Percentiles rank a stretch among this genome's conserved stretches.
Conservation (phyloP, 2,329 filamentous ascomycete species). For the Arthrobotrys musiformis region DNA sequence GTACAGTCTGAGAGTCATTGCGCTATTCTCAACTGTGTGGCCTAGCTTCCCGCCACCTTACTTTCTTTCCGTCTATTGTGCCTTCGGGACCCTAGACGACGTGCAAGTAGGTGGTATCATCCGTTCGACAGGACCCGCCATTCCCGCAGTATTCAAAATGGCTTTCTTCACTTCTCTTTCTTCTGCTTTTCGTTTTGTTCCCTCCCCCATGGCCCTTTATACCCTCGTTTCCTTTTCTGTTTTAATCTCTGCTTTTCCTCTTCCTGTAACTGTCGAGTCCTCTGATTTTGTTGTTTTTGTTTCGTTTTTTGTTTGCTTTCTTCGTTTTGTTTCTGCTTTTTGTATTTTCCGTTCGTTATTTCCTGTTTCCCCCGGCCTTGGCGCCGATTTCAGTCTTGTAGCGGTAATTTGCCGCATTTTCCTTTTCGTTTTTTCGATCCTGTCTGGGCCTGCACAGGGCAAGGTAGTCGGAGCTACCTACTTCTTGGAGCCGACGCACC, state of each 20-base stretch:
- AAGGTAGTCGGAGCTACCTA: slow-evolving; percentile 10
- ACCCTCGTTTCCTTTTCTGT: background rate
- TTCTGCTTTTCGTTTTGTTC: background rate
- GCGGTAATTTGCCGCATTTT: slow-evolving; percentile 6
- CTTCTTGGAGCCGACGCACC: slow-evolving; percentile 14
- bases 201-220: background rate
- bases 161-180: background rate
- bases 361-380: slow-evolving; percentile 4
- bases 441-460: slow-evolving; percentile 1
- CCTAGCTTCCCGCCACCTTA: background rate
- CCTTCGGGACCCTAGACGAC: too few relatives aligned
- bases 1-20: slow-evolving; percentile 3
- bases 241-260: background rate
- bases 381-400: slow-evolving; percentile 6
- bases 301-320: background rate
- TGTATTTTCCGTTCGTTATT: background rate
- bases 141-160: slow-evolving; percentile 9
- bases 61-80: background rate
- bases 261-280: background rate
- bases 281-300: background rate
- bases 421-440: background rate
- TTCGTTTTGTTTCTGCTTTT: slow-evolving; percentile 8
- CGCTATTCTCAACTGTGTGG: background rate
- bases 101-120: background rate
- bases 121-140: background rate